phyloP scores from a whole-genome alignment of 176 grass and related monocot genomes.

The Miscanthus lutarioriparius region DNA sequence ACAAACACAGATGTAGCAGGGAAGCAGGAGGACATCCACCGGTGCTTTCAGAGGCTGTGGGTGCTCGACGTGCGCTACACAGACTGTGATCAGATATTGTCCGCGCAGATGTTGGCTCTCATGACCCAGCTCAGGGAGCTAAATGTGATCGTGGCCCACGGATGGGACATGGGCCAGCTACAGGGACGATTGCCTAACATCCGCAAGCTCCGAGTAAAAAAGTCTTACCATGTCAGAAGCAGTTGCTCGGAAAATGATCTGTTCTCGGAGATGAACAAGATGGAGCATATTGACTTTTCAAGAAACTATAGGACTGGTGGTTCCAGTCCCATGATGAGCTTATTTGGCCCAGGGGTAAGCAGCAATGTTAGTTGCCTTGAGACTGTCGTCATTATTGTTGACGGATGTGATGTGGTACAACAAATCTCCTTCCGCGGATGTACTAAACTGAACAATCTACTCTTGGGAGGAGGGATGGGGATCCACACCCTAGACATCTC shows the following conservation, averaged over 20 bases:
- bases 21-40: background rate
- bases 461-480: accelerated
- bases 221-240: accelerated
- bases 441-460: background rate
- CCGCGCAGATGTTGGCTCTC: background rate
- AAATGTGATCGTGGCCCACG: accelerated
- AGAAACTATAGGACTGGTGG: accelerated
- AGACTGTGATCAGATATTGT: background rate
- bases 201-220: background rate
- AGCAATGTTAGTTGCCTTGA: background rate
- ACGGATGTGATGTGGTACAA: accelerated
- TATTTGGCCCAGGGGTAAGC: background rate
- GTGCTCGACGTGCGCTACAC: background rate
- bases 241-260: background rate
- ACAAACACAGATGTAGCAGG: too few relatives aligned
- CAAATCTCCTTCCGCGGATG: background rate
- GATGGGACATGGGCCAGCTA: background rate
- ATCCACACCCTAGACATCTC: background rate
- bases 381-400: conserved; percentile 11
- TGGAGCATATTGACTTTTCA: conserved; percentile 1
- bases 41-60: background rate
- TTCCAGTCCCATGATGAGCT: accelerated
- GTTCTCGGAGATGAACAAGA: background rate
- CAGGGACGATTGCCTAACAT: background rate
- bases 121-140: conserved; percentile 22